Evolutionary conservation across 202 grass and related monocot species (phyloP).

Genomic region (Brachypodium distachyon): DNA sequence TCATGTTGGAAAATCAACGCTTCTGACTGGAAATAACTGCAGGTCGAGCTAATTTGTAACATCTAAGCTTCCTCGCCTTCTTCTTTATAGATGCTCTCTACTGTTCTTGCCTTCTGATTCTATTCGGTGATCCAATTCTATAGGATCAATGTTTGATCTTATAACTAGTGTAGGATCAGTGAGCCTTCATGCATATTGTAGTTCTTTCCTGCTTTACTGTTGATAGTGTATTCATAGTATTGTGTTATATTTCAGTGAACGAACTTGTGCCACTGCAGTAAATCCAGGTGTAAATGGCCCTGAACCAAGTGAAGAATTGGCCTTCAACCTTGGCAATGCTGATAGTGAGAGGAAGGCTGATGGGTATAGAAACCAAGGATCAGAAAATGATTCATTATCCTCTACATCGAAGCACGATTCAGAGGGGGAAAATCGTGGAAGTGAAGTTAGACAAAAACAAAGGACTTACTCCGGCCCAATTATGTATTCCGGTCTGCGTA

Average conservation of each 20-base stretch:
- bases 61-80: neutral
- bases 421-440: conserved; percentile 21
- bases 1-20: conserved; percentile 26
- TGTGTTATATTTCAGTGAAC: conserved; percentile 46
- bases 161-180: neutral
- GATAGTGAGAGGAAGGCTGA: conserved; percentile 33
- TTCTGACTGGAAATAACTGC: conserved; percentile 37
- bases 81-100: neutral
- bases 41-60: conserved; percentile 22
- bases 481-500: conserved; percentile 25
- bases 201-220: neutral
- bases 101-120: neutral
- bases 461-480: conserved; percentile 65
- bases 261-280: conserved; percentile 21
- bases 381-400: conserved; percentile 32
- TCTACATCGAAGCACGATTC: conserved; percentile 50
- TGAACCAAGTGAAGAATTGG: neutral
- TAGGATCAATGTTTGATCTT: conserved; percentile 5
- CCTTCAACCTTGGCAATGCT: conserved; percentile 7
- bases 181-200: conserved; percentile 1
- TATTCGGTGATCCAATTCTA: neutral
- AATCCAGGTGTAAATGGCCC: conserved; percentile 11
- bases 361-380: conserved; percentile 13
- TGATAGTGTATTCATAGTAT: conserved; percentile 16
- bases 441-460: conserved; percentile 47